A percentile compares a stretch with the other conserved stretches of the same genome.
phyloP scores from a whole-genome alignment of 169 alveolate species.

The Cryptosporidium baileyi region DNA sequence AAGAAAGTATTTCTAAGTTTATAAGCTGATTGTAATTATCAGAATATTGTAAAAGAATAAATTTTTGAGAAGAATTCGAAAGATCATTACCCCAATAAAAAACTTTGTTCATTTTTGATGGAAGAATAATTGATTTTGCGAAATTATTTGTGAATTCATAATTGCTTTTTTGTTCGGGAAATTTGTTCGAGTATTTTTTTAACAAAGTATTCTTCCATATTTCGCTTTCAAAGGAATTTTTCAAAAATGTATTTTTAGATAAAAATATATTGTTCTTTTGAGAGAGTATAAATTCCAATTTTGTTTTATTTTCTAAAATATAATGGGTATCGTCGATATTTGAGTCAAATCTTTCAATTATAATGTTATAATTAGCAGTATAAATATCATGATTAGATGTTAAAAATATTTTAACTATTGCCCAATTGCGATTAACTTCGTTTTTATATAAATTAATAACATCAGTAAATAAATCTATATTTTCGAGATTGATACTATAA shows the following conservation, averaged over 20 bases:
- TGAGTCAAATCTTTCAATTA: background rate
- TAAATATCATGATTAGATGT: background rate
- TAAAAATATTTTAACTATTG: background rate
- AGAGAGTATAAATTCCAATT: background rate
- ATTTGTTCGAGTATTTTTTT: background rate
- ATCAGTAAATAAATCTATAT: background rate
- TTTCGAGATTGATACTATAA: background rate
- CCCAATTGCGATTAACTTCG: background rate
- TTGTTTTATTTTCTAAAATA: slow-evolving; percentile 17
- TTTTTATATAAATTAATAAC: background rate
- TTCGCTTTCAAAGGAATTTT: background rate
- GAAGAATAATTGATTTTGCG: background rate
- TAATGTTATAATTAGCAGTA: background rate
- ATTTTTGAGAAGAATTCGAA: background rate
- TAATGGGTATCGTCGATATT: background rate
- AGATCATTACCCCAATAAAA: slow-evolving; percentile 24
- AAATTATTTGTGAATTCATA: too few relatives aligned
- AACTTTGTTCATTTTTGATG: background rate
- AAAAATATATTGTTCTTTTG: background rate
- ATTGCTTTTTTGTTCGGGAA: too few relatives aligned
- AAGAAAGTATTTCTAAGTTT: too few relatives aligned
- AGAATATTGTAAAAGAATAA: background rate
- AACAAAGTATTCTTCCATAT: slow-evolving; percentile 13
- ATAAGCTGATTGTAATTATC: background rate
- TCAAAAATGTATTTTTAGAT: background rate